Evolutionary conservation across 2,329 filamentous ascomycete genomes (phyloP), one percentile per base, ranked within the genome.

Genomic region (Cladorrhinum sp.): DNA sequence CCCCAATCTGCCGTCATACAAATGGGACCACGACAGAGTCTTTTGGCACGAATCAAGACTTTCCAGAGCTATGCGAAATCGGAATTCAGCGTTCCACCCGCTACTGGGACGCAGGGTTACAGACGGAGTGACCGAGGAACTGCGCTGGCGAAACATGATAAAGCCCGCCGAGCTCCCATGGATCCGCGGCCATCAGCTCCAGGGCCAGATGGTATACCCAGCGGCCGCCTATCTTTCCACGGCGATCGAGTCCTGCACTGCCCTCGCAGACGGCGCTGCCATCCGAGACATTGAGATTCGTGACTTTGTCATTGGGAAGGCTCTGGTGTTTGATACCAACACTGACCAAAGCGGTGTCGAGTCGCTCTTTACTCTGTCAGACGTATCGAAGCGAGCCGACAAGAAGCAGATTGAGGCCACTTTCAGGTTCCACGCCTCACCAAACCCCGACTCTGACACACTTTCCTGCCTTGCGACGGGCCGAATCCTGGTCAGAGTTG

Each of bases 201-300:
- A 78, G 61, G 77, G 73, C 65, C 70, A 77, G 52, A 72, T 71
- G 57, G 72, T 79, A 61, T 76, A 75, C 57, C 73, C 77, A 48
- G 75, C 72, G 7, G 10, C 16, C 1, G 54, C 36, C 12, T 57
- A 57, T 29, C 20, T 57, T 20, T 29, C 24, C 41, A 50, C 45
- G 32, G 16, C 38, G 12, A 54, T 59, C 13, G 58, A 63, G 50
- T 57, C 59, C 12, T 41, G 23, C 24, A 25, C 50, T 16, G 53
- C 62, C 18, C 23, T 64, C n/a, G 57, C 71, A 6, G 70, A 69
- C 16, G 36, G 36, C 16, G 36, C 36, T 16, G 16, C 36, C 36
- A 41, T 41, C 12, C 10, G 16, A 41, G 10, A 41, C 16, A 53
- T 54, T 25, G 22, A 38, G 29, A 38, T 54, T 22, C 20, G 8